A percentile compares a stretch with the other conserved stretches of the same genome.
phyloP scores from a whole-genome alignment of 139 green algal genomes.

The Zygnema circumcarinatum region DNA sequence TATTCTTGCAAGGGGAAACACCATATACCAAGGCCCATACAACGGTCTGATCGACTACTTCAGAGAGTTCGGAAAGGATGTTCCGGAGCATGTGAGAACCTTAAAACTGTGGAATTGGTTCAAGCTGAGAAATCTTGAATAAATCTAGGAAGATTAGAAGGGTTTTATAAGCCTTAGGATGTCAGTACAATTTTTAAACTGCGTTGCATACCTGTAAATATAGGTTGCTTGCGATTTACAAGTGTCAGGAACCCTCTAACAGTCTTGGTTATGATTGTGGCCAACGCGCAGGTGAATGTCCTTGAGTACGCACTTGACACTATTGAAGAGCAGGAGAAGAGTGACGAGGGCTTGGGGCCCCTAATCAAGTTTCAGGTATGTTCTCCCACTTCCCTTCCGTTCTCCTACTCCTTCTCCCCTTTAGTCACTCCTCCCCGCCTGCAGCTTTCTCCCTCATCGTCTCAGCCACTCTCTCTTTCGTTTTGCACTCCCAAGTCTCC shows the following conservation, averaged over 20 bases:
- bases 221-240: no score
- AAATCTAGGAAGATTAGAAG: no score
- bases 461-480: not conserved
- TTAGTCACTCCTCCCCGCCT: no score
- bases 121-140: no score
- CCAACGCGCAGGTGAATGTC: conserved; percentile 54
- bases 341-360: conserved; percentile 5
- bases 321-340: conserved; percentile 54
- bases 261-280: no score
- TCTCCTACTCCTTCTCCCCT: no score
- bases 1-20: conserved; percentile 23
- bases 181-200: no score
- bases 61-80: conserved; percentile 13
- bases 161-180: no score
- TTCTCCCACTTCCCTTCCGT: not conserved
- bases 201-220: no score
- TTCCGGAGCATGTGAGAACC: conserved; percentile 56
- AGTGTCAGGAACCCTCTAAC: no score
- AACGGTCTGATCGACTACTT: conserved; percentile 26
- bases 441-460: no score
- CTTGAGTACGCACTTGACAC: conserved; percentile 56
- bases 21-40: conserved; percentile 48
- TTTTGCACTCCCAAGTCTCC: not conserved
- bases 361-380: conserved; percentile 35
- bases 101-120: no score